Base-by-base conservation (phyloP, 148 eudicot genomes). In the Mesembryanthemum crystallinum region DNA sequence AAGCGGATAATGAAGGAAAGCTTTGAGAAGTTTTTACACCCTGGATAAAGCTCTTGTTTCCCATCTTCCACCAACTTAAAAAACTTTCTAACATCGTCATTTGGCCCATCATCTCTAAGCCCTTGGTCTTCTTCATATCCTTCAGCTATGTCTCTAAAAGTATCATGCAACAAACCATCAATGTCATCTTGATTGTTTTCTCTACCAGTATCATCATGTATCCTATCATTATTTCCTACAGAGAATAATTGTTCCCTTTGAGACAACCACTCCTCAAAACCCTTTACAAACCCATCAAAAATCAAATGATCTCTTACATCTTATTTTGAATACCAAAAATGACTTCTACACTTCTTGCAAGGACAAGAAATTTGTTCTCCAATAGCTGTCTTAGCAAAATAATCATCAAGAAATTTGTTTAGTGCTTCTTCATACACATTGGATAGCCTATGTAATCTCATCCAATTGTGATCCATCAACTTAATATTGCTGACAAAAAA, bases 61-160 rank as follows among this genome's bases (percentile, higher is more conserved):
- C 68, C 68, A 17, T 64, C 68, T 64, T 64, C 68, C 24, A 64
- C 45, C 8, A 64, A 64, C n/a, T 33, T 7, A 64, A 15, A 64
- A 64, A 64, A 14, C 6, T 64, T 64, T 21, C 25, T 65, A 13
- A 43, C 69, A 1, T 65, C 69, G 43, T 65, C 45, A 35, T 35
- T 65, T 65, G 12, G 69, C n/a, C 17, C 45, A 37, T 35, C 45
- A 8, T n/a, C n/a, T n/a, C 15, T 23, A 35, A 33, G 25, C 47
- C 24, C 24, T 5, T 65, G 23, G 7, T 21, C 23, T 13, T 6
- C 20, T 17, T 18, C 24, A 13, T 17, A 18, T 1, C 68, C 68
- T 35, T 64, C 68, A 35, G 2, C 24, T 10, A 64, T 24, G 32
- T 35, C 43, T 64, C 27, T 64, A 64, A 64, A 64, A 32, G 43